phyloP scores from a whole-genome alignment of 1,284 basidiomycete species.

The Cutaneotrichosporon daszewskae region DNA sequence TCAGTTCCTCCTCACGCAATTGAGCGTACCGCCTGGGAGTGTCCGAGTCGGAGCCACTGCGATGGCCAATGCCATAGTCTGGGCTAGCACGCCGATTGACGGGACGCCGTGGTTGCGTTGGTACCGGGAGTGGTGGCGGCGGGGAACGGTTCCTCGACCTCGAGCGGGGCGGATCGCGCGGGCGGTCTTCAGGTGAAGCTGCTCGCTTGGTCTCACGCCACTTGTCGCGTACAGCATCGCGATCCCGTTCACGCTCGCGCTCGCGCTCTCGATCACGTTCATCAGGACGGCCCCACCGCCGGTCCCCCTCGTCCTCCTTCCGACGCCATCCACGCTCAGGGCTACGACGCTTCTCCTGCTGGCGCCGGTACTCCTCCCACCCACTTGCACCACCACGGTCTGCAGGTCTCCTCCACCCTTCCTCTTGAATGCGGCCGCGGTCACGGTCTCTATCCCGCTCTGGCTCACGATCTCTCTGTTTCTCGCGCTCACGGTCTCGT shows the following conservation, averaged over 20 bases:
- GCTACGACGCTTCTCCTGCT: background rate
- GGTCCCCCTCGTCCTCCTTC: background rate
- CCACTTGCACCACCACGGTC: too few relatives aligned
- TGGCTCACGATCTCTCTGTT: background rate
- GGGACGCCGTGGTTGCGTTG: background rate
- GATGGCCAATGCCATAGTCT: background rate
- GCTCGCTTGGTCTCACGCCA: background rate
- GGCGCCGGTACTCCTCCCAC: background rate
- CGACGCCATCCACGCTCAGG: background rate
- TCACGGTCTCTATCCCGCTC: constrained; percentile 5
- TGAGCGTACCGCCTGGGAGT: too few relatives aligned
- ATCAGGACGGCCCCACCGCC: background rate
- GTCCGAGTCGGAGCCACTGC: constrained; percentile 8
- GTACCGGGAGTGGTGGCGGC: background rate
- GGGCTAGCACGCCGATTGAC: constrained; percentile 3
- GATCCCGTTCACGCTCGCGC: background rate
- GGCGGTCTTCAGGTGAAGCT: too few relatives aligned
- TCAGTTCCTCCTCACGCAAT: background rate
- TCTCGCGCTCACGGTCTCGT: background rate
- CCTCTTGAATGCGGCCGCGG: constrained; percentile 3
- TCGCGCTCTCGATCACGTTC: constrained; percentile 1
- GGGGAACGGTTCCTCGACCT: background rate
- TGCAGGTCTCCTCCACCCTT: too few relatives aligned
- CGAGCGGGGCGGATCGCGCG: too few relatives aligned
- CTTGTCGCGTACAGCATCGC: background rate